Evolutionary conservation across 1,284 basidiomycete genomes (phyloP).

Genomic region (Malassezia arunalokei): DNA sequence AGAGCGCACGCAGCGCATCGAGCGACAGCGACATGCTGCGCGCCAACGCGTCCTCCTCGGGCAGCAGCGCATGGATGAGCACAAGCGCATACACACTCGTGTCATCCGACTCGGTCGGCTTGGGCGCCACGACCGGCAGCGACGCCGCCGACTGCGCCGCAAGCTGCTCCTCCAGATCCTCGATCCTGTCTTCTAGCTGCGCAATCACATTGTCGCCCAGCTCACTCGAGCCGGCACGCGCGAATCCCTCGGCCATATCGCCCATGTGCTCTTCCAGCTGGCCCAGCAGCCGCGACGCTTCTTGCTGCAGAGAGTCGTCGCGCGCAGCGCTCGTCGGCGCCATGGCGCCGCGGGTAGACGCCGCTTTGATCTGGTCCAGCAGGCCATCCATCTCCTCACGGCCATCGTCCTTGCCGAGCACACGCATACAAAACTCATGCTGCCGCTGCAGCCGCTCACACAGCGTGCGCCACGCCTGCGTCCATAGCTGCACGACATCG

Average conservation of each 20-base stretch:
- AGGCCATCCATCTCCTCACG: slow-evolving; percentile 45
- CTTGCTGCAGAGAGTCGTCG: slow-evolving; percentile 18
- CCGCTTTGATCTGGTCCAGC: slow-evolving; percentile 39
- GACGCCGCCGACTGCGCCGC: not conserved
- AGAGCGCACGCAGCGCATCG: slow-evolving; percentile 3
- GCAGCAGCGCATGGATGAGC: slow-evolving; percentile 10
- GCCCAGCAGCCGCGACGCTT: slow-evolving; percentile 25
- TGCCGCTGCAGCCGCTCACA: slow-evolving; percentile 30
- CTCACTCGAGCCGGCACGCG: slow-evolving; percentile 9
- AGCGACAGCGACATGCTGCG: slow-evolving; percentile 15
- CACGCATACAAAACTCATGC: slow-evolving; percentile 35
- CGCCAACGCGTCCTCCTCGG: slow-evolving; percentile 5
- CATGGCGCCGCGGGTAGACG: slow-evolving; percentile 13
- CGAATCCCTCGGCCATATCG: slow-evolving; percentile 32
- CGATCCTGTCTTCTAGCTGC: slow-evolving; percentile 16
- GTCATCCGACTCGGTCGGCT: not conserved
- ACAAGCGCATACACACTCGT: slow-evolving; percentile 4
- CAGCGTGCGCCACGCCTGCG: slow-evolving; percentile 2
- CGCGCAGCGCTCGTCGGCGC: slow-evolving; percentile 27
- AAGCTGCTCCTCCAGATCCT: slow-evolving; percentile 13
- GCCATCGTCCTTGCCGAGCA: slow-evolving; percentile 42
- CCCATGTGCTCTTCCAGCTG: slow-evolving; percentile 32
- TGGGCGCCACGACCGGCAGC: not conserved
- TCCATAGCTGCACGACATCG: slow-evolving; percentile 26
- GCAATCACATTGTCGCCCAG: slow-evolving; percentile 16